phyloP scores from a whole-genome alignment of 2,329 filamentous ascomycete genomes.

The Lachnellula hyalina region DNA sequence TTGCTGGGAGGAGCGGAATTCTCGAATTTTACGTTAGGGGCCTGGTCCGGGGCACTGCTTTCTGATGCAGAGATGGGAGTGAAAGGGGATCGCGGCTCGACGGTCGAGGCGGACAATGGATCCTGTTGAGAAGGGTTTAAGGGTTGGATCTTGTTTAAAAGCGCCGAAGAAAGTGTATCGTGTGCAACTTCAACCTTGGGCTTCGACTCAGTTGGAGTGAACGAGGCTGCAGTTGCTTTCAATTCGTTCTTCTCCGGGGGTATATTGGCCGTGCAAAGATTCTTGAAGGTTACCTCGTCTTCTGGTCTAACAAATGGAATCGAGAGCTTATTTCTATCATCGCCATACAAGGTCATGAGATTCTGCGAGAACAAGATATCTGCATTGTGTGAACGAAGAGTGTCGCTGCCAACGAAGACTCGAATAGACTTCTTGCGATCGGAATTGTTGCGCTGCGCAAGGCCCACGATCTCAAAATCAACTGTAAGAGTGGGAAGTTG shows the following conservation, averaged over 20 bases:
- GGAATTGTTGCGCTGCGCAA: slow-evolving; percentile 44
- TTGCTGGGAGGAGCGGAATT: slow-evolving; percentile 10
- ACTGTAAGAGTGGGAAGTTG: slow-evolving; percentile 79
- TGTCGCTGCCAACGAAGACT: slow-evolving; percentile 86
- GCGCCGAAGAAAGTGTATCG: slow-evolving; percentile 9
- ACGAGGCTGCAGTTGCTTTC: slow-evolving; percentile 37
- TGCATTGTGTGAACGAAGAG: slow-evolving; percentile 77
- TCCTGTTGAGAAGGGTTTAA: slow-evolving; percentile 7
- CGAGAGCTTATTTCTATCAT: slow-evolving; percentile 79
- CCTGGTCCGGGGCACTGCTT: slow-evolving; percentile 5
- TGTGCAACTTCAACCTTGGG: slow-evolving; percentile 16
- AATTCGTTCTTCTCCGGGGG: slow-evolving; percentile 51
- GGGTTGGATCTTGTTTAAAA: slow-evolving; percentile 4
- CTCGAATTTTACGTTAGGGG: slow-evolving; percentile 16
- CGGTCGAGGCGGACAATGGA: slow-evolving; percentile 3
- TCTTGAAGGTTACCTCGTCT: slow-evolving; percentile 74
- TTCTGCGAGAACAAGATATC: slow-evolving; percentile 92
- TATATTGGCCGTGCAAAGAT: slow-evolving; percentile 60
- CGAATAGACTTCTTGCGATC: slow-evolving; percentile 62
- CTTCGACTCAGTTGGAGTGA: slow-evolving; percentile 27
- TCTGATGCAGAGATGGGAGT: slow-evolving; percentile 12
- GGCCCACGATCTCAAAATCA: slow-evolving; percentile 67
- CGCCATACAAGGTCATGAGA: slow-evolving; percentile 78
- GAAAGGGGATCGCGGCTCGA: slow-evolving; percentile 17
- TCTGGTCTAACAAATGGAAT: slow-evolving; percentile 92